Evolutionary conservation across 257 asterid genomes (phyloP), one percentile per base, ranked within the genome.

Genomic region (Osmanthus fragrans): DNA sequence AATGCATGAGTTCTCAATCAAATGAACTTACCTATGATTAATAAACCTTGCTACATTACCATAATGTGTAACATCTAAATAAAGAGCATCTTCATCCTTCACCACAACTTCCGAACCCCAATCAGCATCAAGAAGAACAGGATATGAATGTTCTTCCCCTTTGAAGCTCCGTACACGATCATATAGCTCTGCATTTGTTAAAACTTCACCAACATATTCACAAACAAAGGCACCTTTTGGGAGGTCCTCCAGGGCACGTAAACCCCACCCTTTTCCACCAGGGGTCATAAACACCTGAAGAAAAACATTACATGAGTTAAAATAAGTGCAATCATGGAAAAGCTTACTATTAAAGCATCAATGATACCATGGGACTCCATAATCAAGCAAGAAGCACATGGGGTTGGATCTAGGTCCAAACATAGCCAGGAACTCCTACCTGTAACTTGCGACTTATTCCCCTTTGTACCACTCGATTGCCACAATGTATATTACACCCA

Each of bases 91-190:
- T 70, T 93, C 97, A 77, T 95, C 98, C 83, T 93, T 91, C 51
- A 93, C 79, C 76, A 86, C 98, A 63, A 90, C 92, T 82, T 89
- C 94, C 4, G 93, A 92, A 71, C 88, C 82, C 99, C 99, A 93
- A 77, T 89, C 96, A 76, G 99, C 99, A 89, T 95, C 99, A 74
- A 95, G 96, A 85, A 92, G 93, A 77, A 92, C 98, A 29, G 99
- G 99, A 82, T 91, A 91, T 8, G 96, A 86, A 84, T 87, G 94
- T 79, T 83, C 88, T 87, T 87, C 94, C 47, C 88, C 86, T 37
- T 87, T 73, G 27, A 86, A 85, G 77, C 88, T 84, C 73, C 82
- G 89, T 64, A 90, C 88, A 73, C 98, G 97, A 54, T 90, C 94
- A 77, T 85, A 93, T 64, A 91, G 91, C 88, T 95, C 99, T 2